These are phyloP conservation scores for Penicillium oxalicum DNA, from an alignment of 2,329 filamentous ascomycete genomes.

Conservation along the genomic window DNA sequence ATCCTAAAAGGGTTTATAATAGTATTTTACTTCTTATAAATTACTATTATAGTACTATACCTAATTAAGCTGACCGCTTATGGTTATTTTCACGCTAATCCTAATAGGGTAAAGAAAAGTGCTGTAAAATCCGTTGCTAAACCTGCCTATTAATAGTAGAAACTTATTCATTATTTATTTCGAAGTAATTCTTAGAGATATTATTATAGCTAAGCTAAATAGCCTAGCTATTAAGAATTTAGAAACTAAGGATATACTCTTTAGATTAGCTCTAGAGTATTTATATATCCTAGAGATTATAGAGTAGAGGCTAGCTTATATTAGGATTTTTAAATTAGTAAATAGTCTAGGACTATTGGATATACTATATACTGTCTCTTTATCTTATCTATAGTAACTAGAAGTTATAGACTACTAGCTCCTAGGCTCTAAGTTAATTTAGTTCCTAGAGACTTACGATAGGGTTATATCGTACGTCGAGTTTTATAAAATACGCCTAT, in stretches of 20 bases:
- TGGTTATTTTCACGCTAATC: no score
- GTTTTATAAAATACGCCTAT: neutral
- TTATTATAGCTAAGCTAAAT: neutral
- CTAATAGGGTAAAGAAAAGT: no score
- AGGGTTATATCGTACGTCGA: neutral
- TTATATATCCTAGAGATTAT: neutral
- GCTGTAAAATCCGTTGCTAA: no score
- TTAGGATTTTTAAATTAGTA: neutral
- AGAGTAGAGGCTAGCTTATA: neutral
- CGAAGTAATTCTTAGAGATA: neutral
- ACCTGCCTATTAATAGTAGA: no score
- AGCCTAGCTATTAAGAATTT: neutral
- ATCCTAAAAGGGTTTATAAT: no score
- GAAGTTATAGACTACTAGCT: neutral
- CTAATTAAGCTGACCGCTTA: no score
- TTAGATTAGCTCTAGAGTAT: neutral
- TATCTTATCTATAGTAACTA: neutral
- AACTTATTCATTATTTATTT: neutral
- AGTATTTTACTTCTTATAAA: no score
- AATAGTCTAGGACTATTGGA: neutral
- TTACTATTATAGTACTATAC: no score
- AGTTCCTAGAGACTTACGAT: neutral
- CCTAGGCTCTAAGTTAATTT: neutral
- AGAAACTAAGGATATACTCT: no score
- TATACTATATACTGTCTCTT: neutral